phyloP scores from a whole-genome alignment of 352 stramenopile species.

The Pythium phragmiticola region DNA sequence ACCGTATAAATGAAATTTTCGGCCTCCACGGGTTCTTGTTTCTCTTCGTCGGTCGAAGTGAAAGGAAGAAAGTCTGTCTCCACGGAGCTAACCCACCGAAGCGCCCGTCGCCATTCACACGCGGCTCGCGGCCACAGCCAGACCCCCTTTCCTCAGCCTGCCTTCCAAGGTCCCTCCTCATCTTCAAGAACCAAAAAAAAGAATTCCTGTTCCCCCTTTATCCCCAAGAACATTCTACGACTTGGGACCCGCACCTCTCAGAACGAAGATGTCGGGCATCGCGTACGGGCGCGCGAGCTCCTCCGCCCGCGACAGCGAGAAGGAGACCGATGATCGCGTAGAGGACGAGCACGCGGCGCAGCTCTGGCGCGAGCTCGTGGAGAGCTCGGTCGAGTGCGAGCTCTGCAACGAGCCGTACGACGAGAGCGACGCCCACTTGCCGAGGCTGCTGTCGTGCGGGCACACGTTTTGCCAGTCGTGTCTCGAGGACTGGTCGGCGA shows the following conservation, averaged over 20 bases:
- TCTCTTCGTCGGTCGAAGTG: constrained; percentile 1
- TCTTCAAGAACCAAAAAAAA: neutral
- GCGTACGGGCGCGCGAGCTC: constrained; percentile 1
- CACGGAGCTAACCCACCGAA: too few relatives aligned
- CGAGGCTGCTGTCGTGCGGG: constrained; percentile 68
- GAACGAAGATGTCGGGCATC: constrained; percentile 5
- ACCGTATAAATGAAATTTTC: neutral
- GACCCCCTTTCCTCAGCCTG: neutral
- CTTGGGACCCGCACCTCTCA: neutral
- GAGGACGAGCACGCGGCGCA: constrained; percentile 53
- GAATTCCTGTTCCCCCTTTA: neutral
- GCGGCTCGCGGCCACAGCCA: too few relatives aligned
- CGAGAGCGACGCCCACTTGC: constrained; percentile 64
- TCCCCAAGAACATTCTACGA: neutral
- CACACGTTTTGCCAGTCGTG: constrained; percentile 86
- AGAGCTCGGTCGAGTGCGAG: constrained; percentile 82
- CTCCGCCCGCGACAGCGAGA: neutral
- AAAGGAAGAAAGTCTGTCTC: neutral
- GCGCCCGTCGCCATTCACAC: too few relatives aligned
- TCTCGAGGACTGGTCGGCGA: constrained; percentile 59
- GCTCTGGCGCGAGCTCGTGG: constrained; percentile 72
- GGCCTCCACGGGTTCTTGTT: neutral
- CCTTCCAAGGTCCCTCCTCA: neutral
- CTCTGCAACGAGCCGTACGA: constrained; percentile 86
- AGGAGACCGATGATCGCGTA: neutral